Evolutionary conservation across 208 protist genomes (phyloP), one percentile per base, ranked within the genome.

Genomic region (Crithidia brevicula): DNA sequence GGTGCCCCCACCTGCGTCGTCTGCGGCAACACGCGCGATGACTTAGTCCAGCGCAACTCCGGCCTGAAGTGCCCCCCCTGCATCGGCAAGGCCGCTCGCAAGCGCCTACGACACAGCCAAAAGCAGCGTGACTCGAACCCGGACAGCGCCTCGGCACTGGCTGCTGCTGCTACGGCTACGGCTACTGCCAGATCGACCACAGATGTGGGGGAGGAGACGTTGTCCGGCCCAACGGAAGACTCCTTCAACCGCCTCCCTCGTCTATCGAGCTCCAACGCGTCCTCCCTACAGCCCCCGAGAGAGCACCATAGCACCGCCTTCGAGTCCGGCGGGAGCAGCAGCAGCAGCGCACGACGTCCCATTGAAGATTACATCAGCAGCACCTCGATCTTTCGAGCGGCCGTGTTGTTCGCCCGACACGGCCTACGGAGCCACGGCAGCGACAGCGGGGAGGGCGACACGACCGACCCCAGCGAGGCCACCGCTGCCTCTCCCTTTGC

Each of bases 341-440:
- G 18, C 56, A 28, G 31, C n/a, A 52, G 38, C 56, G 31, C 45
- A 46, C 50, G 57, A 20, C 52, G 42, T 6, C 71, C 74, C 23
- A 87, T 91, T 56, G 61, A 79, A 30, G 85, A 91, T n/a, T 91
- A 87, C 66, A 85, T 91, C 65, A 75, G 67, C n/a, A 59, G 72
- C n/a, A 85, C 85, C 2, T 51, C 81, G 0, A 65, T 77, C 34
- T 91, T 79, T 47, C 45, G 83, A 38, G 54, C 60, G 4, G 81
- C 71, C 1, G 53, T 77, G 18, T n/a, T 60, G 31, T 59, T 60
- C 31, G 49, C 51, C 23, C 67, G 56, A 9, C 57, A 45, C 45
- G 45, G 27, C 60, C 22, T 13, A 13, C 11, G 15, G 34, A 4
- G 1, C 47, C 47, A 46, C 34, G 47, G 13, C 18, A 18, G 46